These are phyloP conservation scores for Mrakia hoshinonis DNA, from an alignment of 768 basidiomycete species.

Conservation along the genomic window DNA sequence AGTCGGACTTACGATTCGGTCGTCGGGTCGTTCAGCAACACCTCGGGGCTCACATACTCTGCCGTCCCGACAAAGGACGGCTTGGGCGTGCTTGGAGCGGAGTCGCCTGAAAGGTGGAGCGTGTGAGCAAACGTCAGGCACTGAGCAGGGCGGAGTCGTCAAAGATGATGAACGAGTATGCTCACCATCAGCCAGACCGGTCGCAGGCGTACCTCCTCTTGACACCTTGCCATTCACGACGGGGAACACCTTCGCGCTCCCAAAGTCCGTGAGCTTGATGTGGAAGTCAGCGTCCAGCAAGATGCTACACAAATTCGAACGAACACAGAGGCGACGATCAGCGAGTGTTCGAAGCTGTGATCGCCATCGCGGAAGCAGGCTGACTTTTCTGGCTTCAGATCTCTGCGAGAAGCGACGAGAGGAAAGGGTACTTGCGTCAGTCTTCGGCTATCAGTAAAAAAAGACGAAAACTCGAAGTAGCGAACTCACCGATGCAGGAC, in stretches of 20 bases:
- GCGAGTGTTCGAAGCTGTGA: not conserved
- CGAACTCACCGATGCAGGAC: constrained; percentile 62
- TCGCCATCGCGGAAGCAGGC: not conserved
- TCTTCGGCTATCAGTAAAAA: not conserved
- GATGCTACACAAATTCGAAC: constrained; percentile 82
- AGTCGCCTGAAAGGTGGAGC: constrained; percentile 22
- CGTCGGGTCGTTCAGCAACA: constrained; percentile 61
- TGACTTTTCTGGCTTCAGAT: constrained; percentile 46
- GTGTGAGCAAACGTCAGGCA: not conserved
- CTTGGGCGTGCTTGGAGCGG: constrained; percentile 41
- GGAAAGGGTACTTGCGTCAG: not conserved
- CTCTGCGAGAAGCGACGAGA: constrained; percentile 30
- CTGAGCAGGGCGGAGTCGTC: not conserved
- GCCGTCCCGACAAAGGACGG: constrained; percentile 82
- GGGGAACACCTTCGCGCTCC: constrained; percentile 56
- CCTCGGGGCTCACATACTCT: constrained; percentile 80
- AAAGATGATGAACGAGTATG: constrained; percentile 11
- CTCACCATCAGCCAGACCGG: constrained; percentile 3
- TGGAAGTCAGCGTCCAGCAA: constrained; percentile 77
- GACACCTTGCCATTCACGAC: constrained; percentile 20
- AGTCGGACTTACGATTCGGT: constrained; percentile 59
- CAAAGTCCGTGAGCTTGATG: constrained; percentile 94
- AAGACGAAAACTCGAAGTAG: not conserved
- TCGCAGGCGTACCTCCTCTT: constrained; percentile 10
- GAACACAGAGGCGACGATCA: constrained; percentile 48